Evolutionary conservation across 2,329 filamentous ascomycete species (phyloP).

Genomic region (Xylariaceae sp.): DNA sequence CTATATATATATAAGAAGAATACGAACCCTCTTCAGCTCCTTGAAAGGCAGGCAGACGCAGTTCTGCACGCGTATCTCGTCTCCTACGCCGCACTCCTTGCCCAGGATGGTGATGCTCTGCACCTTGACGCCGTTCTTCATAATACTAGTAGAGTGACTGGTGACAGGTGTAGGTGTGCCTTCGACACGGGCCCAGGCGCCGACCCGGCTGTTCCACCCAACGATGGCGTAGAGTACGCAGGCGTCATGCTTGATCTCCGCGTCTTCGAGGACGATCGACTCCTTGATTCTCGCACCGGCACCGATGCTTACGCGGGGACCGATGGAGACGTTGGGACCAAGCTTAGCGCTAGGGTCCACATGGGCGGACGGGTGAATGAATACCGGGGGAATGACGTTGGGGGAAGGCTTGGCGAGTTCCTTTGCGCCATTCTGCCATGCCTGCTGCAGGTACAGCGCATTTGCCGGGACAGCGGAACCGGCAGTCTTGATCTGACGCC

Average conservation of each 20-base stretch:
- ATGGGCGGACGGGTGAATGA: slow-evolving; percentile 87
- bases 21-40: slow-evolving; percentile 83
- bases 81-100: slow-evolving; percentile 92
- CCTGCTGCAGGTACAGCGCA: slow-evolving; percentile 93
- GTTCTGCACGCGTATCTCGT: slow-evolving; percentile 96
- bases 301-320: slow-evolving; percentile 82
- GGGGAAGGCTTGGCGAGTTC: slow-evolving; percentile 84
- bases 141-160: slow-evolving; percentile 89
- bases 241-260: slow-evolving; percentile 94
- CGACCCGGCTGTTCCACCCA: slow-evolving; percentile 93
- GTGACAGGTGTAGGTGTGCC: slow-evolving; percentile 85
- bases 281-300: slow-evolving; percentile 93
- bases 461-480: slow-evolving; percentile 96
- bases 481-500: slow-evolving; percentile 99
- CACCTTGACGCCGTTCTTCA: slow-evolving; percentile 98
- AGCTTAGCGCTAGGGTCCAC: slow-evolving; percentile 96
- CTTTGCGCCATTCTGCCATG: slow-evolving; percentile 77
- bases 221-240: slow-evolving; percentile 96
- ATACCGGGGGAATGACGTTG: slow-evolving; percentile 89
- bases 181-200: slow-evolving; percentile 97
- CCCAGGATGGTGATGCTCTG: slow-evolving; percentile 97
- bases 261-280: slow-evolving; percentile 91
- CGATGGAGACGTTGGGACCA: slow-evolving; percentile 94
- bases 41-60: slow-evolving; percentile 97
- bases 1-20: neutral